A percentile compares a stretch with the other conserved stretches of the same genome.
phyloP scores from a whole-genome alignment of 176 grass and related monocot genomes.

The Bonia amplexicaulis region DNA sequence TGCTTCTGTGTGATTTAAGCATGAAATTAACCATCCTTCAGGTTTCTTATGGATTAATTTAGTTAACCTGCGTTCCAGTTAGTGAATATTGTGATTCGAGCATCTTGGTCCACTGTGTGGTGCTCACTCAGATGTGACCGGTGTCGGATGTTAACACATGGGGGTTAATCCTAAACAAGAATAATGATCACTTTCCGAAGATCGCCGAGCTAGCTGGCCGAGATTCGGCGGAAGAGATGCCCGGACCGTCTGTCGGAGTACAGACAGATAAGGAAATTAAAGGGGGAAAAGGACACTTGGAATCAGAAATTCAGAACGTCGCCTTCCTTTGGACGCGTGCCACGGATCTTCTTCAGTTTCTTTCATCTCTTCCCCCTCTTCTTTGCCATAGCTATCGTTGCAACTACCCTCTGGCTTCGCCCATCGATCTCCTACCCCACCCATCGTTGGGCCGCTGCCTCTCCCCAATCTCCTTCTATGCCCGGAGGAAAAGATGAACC shows the following conservation, averaged over 20 bases:
- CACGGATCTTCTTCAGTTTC: not conserved
- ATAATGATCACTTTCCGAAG: not conserved
- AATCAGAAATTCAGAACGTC: not conserved
- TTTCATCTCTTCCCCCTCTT: no score
- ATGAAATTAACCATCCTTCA: no score
- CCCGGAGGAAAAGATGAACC: no score
- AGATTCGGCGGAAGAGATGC: not conserved
- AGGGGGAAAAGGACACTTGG: not conserved
- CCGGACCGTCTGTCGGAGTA: not conserved
- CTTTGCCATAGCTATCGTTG: no score
- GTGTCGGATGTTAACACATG: not conserved
- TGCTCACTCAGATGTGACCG: not conserved
- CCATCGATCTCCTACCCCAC: no score
- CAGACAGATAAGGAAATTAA: not conserved
- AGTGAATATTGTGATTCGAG: not conserved
- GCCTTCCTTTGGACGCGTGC: not conserved
- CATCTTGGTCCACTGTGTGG: not conserved
- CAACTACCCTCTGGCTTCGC: no score
- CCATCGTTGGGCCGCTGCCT: no score
- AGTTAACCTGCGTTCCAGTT: not conserved
- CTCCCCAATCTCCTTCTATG: no score
- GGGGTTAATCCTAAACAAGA: not conserved
- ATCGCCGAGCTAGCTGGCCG: not conserved
- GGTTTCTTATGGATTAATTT: not conserved
- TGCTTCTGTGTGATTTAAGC: no score